A percentile compares a stretch with the other conserved stretches of the same genome.
Conservation (phyloP, 2,329 filamentous ascomycete species). For the Chaetothyriales sp. region DNA sequence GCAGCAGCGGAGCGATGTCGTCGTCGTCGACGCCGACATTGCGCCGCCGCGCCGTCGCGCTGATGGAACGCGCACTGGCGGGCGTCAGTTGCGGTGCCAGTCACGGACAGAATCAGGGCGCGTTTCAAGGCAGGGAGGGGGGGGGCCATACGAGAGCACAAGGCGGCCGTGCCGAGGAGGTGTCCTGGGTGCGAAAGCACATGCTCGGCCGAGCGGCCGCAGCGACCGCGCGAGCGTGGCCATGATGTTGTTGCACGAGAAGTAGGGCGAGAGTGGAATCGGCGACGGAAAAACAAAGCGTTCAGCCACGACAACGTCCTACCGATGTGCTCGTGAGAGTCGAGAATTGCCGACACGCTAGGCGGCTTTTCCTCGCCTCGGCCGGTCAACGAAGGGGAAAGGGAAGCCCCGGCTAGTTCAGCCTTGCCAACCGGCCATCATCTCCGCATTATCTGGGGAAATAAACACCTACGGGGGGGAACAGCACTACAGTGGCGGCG, state of each 20-base stretch:
- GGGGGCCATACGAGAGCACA: slow-evolving; percentile 27
- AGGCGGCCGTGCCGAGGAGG: slow-evolving; percentile 5
- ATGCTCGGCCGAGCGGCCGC: slow-evolving; percentile 24
- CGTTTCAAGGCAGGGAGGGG: slow-evolving; percentile 11
- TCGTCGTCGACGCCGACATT: slow-evolving; percentile 22
- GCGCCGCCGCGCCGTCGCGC: slow-evolving; percentile 20
- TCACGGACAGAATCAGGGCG: neutral
- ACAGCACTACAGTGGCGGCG: no score
- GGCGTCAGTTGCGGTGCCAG: neutral
- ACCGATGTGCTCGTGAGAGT: neutral
- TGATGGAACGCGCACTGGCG: slow-evolving; percentile 19
- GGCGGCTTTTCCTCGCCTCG: no score
- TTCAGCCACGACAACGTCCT: neutral
- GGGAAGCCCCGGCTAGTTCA: no score
- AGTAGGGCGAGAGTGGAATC: neutral
- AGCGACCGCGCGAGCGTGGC: slow-evolving; percentile 35
- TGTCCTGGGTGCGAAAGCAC: slow-evolving; percentile 4
- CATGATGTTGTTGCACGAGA: slow-evolving; percentile 30
- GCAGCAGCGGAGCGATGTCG: slow-evolving; percentile 49
- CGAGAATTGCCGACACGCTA: neutral
- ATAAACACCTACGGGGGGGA: no score
- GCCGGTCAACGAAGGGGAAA: no score
- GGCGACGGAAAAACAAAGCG: neutral
- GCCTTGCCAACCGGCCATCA: no score
- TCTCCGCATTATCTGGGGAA: no score